Evolutionary conservation across 2,329 filamentous ascomycete species (phyloP).

Genomic region (Trichophyton verrucosum): DNA sequence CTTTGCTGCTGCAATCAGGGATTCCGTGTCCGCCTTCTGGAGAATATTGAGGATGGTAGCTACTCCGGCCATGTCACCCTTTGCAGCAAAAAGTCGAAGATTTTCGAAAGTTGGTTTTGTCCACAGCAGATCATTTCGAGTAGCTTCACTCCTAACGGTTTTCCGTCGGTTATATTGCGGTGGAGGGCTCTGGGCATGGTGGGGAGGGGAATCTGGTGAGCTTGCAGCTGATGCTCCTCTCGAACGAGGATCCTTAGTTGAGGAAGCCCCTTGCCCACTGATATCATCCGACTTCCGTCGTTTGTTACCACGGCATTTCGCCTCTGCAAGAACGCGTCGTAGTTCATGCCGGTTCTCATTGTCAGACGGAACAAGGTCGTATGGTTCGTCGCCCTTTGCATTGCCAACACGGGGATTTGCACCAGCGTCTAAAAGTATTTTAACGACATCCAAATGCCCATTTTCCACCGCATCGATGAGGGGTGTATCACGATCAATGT

Average conservation of each 20-base stretch:
- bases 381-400: slow-evolving; percentile 79
- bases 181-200: slow-evolving; percentile 30
- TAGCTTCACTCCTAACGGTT: slow-evolving; percentile 38
- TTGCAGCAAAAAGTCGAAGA: slow-evolving; percentile 37
- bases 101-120: slow-evolving; percentile 40
- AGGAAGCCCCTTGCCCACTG: slow-evolving; percentile 18
- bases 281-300: slow-evolving; percentile 34
- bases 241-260: slow-evolving; percentile 28
- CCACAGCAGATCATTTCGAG: slow-evolving; percentile 39
- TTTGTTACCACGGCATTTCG: slow-evolving; percentile 44
- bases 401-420: slow-evolving; percentile 88
- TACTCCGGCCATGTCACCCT: slow-evolving; percentile 39
- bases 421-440: slow-evolving; percentile 67
- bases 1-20: slow-evolving; percentile 79
- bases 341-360: slow-evolving; percentile 71
- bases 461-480: slow-evolving; percentile 95
- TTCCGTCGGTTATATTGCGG: slow-evolving; percentile 28
- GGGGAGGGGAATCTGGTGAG: slow-evolving; percentile 31
- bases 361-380: slow-evolving; percentile 67
- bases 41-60: slow-evolving; percentile 39
- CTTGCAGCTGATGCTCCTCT: slow-evolving; percentile 35
- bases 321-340: slow-evolving; percentile 53
- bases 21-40: slow-evolving; percentile 60
- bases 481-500: slow-evolving; percentile 76
- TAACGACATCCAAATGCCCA: slow-evolving; percentile 78